phyloP scores from a whole-genome alignment of 2,329 filamentous ascomycete genomes.

The Teratosphaeria gauchensis region DNA sequence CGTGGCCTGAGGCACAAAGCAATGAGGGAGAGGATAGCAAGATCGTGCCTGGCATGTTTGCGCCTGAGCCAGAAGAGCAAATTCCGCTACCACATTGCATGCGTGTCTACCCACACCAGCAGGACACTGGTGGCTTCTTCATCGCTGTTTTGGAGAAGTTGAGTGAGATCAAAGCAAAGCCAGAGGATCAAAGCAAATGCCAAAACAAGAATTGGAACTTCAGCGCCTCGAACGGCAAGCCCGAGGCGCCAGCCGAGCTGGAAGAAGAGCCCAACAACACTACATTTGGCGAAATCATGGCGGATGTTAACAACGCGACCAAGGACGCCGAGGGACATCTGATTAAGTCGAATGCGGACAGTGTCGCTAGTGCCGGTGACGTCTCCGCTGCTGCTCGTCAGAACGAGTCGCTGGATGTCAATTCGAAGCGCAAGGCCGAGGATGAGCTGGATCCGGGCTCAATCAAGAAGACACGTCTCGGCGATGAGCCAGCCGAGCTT shows the following conservation, averaged over 20 bases:
- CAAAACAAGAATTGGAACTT: conserved; percentile 23
- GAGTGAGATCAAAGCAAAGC: conserved; percentile 69
- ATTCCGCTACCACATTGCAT: conserved; percentile 84
- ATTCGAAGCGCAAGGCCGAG: conserved; percentile 32
- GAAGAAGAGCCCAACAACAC: conserved; percentile 13
- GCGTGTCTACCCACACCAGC: conserved; percentile 86
- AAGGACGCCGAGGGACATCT: conserved; percentile 12
- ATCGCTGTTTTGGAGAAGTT: conserved; percentile 92
- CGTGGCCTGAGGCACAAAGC: conserved; percentile 59
- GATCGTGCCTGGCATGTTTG: conserved; percentile 80
- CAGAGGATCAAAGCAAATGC: conserved; percentile 50
- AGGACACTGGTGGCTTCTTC: conserved; percentile 96
- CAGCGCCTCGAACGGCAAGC: conserved; percentile 5
- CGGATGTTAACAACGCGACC: conserved; percentile 26
- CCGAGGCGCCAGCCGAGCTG: conserved; percentile 6
- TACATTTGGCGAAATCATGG: conserved; percentile 29
- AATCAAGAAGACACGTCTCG: conserved; percentile 24
- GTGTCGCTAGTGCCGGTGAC: not conserved
- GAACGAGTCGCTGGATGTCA: conserved; percentile 4
- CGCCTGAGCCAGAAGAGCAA: conserved; percentile 47
- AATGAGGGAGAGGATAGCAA: conserved; percentile 51
- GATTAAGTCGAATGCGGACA: not conserved
- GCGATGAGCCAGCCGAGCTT: conserved; percentile 17
- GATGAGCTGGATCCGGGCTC: conserved; percentile 26
- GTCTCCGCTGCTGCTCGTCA: conserved; percentile 9